Conservation (phyloP, 2,329 filamentous ascomycete species). For the Sporothrix brasiliensis region DNA sequence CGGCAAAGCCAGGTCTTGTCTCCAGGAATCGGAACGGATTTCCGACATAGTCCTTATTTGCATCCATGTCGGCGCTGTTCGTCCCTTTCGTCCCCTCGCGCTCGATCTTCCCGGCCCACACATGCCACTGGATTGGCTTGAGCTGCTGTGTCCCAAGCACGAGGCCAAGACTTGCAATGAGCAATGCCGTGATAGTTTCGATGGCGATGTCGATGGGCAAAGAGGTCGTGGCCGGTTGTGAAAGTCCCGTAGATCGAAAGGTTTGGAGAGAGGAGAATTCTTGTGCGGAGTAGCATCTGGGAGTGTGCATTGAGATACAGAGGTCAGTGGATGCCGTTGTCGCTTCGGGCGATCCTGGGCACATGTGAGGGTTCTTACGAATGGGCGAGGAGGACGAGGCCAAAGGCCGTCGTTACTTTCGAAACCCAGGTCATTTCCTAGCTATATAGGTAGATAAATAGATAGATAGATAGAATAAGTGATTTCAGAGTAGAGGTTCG, state of each 20-base stretch:
- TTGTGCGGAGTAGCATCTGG: conserved; percentile 92
- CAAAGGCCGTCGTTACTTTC: conserved; percentile 70
- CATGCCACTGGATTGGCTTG: conserved; percentile 80
- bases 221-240: conserved; percentile 49
- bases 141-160: conserved; percentile 76
- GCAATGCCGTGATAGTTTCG: conserved; percentile 78
- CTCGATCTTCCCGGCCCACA: conserved; percentile 84
- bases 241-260: conserved; percentile 43
- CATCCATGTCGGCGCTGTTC: conserved; percentile 58
- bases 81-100: conserved; percentile 67
- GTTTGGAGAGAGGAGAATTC: conserved; percentile 80
- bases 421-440: conserved; percentile 71
- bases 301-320: neutral
- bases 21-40: conserved; percentile 83
- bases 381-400: conserved; percentile 78
- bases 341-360: neutral
- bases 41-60: conserved; percentile 69
- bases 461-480: neutral
- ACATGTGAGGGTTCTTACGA: conserved; percentile 64
- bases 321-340: neutral
- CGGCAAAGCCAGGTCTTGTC: conserved; percentile 79
- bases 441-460: neutral
- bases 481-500: neutral
- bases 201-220: conserved; percentile 85
- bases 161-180: conserved; percentile 81